A percentile compares a stretch with the other conserved stretches of the same genome.
phyloP scores from a whole-genome alignment of 75 land plant species.

The Sequoiadendron giganteum region DNA sequence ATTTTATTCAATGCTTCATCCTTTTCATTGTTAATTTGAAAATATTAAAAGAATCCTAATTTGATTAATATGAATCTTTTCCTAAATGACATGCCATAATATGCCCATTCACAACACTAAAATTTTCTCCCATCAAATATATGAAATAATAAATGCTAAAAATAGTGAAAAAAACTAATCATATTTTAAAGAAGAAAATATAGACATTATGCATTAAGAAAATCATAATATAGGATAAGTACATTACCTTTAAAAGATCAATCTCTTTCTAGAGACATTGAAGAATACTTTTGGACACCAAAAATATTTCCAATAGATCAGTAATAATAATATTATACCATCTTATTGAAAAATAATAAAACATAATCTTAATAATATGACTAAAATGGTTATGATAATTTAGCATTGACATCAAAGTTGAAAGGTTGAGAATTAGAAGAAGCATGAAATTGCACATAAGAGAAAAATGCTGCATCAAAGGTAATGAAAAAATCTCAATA shows the following conservation, averaged over 20 bases:
- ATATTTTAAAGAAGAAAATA: too few species aligned
- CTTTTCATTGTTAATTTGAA: not conserved
- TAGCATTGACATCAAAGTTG: too few species aligned
- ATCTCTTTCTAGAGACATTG: conserved; percentile 82
- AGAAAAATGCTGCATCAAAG: not conserved
- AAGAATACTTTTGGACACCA: not conserved
- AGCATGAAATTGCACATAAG: not conserved
- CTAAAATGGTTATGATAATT: not conserved
- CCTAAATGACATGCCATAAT: too few species aligned
- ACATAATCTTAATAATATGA: not conserved
- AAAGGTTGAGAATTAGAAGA: too few species aligned
- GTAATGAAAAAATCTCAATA: not conserved
- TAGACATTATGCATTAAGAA: not conserved
- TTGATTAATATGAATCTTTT: too few species aligned
- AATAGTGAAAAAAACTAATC: too few species aligned
- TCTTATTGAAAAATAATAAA: too few species aligned
- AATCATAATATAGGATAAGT: not conserved
- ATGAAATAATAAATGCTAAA: too few species aligned
- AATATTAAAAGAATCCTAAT: not conserved
- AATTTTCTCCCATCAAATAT: too few species aligned
- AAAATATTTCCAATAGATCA: too few species aligned
- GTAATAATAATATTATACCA: too few species aligned
- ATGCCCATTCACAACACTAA: too few species aligned
- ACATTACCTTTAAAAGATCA: conserved; percentile 87
- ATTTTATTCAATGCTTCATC: not conserved